Evolutionary conservation across 2,329 filamentous ascomycete genomes (phyloP).

Genomic region (Sporothrix mexicana): DNA sequence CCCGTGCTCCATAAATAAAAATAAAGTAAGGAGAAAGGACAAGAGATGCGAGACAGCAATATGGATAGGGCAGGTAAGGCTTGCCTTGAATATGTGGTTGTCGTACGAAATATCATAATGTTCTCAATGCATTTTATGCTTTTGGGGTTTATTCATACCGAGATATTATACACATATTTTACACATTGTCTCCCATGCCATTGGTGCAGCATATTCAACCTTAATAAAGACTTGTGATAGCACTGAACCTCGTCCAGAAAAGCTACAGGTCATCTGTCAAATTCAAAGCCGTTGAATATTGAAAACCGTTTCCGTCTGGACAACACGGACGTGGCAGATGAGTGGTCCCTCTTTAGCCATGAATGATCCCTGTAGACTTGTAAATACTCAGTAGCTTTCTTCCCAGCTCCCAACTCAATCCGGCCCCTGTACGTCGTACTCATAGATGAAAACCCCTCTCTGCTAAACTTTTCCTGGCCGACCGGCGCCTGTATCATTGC

Average conservation of each 20-base stretch:
- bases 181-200: not conserved
- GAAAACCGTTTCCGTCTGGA: not conserved
- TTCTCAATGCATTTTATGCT: too few species aligned
- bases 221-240: not conserved
- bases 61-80: constrained; percentile 17
- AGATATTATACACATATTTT: too few species aligned
- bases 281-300: not conserved
- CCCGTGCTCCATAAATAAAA: constrained; percentile 26
- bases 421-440: not conserved
- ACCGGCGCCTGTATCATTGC: constrained; percentile 1
- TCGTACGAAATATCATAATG: not conserved
- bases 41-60: constrained; percentile 1
- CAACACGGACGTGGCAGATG: too few species aligned
- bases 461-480: constrained; percentile 22
- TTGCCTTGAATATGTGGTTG: not conserved
- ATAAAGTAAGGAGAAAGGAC: constrained; percentile 2
- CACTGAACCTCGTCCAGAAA: not conserved
- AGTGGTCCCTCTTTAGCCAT: too few species aligned
- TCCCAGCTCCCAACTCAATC: too few species aligned
- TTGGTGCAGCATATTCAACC: not conserved
- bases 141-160: too few species aligned
- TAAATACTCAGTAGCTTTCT: not conserved
- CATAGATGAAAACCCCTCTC: constrained; percentile 3
- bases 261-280: constrained; percentile 5
- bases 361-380: not conserved